A percentile compares a stretch with the other conserved stretches of the same genome.
Evolutionary conservation across 768 basidiomycete species (phyloP).

Genomic region (Hygrocybe coccinea): DNA sequence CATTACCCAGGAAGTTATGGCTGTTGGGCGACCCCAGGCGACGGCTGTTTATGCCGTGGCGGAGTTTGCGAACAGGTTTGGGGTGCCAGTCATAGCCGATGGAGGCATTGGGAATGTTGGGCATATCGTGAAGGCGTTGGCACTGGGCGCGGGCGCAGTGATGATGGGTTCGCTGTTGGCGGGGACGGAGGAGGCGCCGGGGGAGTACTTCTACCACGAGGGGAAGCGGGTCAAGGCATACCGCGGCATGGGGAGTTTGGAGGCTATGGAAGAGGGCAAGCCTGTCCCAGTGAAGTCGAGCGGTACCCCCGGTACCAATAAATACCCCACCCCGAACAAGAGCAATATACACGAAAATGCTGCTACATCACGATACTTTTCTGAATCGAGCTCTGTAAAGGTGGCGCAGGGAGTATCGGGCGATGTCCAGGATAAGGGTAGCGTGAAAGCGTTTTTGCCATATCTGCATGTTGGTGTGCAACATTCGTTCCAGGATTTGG

Average conservation of each 20-base stretch:
- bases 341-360: conserved; percentile 72
- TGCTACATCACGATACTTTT: conserved; percentile 94
- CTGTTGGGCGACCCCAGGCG: conserved; percentile 95
- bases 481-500: conserved; percentile 93
- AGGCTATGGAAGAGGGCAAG: conserved; percentile 85
- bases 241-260: conserved; percentile 91
- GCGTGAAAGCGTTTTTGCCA: conserved; percentile 86
- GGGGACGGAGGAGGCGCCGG: conserved; percentile 94
- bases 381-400: conserved; percentile 86
- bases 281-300: conserved; percentile 30
- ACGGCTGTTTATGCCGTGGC: conserved; percentile 97
- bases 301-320: conserved; percentile 32
- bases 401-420: conserved; percentile 96
- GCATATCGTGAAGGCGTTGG: conserved; percentile 94
- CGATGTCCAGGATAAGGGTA: conserved; percentile 96
- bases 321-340: conserved; percentile 47
- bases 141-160: conserved; percentile 90
- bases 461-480: conserved; percentile 79
- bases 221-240: conserved; percentile 99
- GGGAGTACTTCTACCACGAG: conserved; percentile 99
- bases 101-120: conserved; percentile 95
- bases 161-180: conserved; percentile 99
- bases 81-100: conserved; percentile 94
- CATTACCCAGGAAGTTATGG: conserved; percentile 99
- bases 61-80: conserved; percentile 89